Evolutionary conservation across 1,139 yeast species (phyloP).

Genomic region (Blastobotrys raffinosifermentans): DNA sequence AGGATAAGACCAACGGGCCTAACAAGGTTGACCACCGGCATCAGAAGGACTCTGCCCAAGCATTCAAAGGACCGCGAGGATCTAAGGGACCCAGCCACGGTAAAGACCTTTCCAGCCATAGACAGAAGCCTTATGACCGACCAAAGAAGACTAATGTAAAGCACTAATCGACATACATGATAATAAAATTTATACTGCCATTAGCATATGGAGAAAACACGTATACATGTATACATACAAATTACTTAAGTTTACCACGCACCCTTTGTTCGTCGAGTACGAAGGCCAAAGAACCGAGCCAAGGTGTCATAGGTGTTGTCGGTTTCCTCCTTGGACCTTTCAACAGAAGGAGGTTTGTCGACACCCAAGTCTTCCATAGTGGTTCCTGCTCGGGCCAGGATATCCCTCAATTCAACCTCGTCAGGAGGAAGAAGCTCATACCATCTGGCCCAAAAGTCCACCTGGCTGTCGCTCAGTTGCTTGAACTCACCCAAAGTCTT

Average conservation of each 20-base stretch:
- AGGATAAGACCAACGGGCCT: too few species aligned
- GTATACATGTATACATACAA: conserved; percentile 7
- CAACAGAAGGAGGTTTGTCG: conserved; percentile 22
- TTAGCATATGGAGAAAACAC: conserved; percentile 5
- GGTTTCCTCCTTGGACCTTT: conserved; percentile 39
- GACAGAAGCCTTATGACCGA: conserved; percentile 5
- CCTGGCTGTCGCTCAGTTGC: conserved; percentile 38
- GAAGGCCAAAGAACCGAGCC: conserved; percentile 63
- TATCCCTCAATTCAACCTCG: conserved; percentile 27
- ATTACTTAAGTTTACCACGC: conserved; percentile 40
- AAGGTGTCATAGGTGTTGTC: conserved; percentile 54
- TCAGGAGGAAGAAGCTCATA: conserved; percentile 46
- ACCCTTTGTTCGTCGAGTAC: conserved; percentile 45
- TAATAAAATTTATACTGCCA: conserved; percentile 1
- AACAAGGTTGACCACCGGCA: too few species aligned
- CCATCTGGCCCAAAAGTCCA: conserved; percentile 56
- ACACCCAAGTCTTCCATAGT: conserved; percentile 37
- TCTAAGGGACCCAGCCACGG: too few species aligned
- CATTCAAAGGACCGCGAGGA: too few species aligned
- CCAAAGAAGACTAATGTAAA: too few species aligned
- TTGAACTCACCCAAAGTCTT: conserved; percentile 49
- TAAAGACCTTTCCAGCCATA: too few species aligned
- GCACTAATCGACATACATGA: background rate
- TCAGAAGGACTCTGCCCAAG: too few species aligned
- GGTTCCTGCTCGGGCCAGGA: conserved; percentile 29